phyloP scores from a whole-genome alignment of 257 asterid species.

The Catharanthus roseus region DNA sequence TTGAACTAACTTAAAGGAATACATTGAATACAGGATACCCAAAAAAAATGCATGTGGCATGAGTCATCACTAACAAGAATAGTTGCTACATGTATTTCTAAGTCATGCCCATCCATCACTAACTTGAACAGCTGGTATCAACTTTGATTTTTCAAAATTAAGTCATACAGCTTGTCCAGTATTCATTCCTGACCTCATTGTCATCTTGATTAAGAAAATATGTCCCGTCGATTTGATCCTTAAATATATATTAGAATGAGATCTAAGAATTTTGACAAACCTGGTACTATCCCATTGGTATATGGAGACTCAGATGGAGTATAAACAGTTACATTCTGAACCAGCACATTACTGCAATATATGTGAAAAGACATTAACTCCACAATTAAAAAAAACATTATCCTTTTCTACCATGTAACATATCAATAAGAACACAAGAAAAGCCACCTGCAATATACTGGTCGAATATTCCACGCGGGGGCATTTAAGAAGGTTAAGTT shows the following conservation, averaged over 20 bases:
- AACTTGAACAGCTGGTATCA: too few species aligned
- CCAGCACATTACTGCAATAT: slow-evolving; percentile 70
- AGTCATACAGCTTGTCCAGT: too few species aligned
- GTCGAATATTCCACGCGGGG: slow-evolving; percentile 85
- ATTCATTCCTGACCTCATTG: too few species aligned
- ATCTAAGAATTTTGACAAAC: slow-evolving; percentile 32
- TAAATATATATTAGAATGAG: not conserved
- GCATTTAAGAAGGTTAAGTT: slow-evolving; percentile 89
- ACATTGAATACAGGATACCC: not conserved
- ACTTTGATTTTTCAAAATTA: too few species aligned
- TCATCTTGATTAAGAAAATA: too few species aligned
- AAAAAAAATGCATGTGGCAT: not conserved
- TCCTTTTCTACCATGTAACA: not conserved
- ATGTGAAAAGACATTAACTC: not conserved
- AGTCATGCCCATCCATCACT: too few species aligned
- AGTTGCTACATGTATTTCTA: too few species aligned
- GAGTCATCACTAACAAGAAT: not conserved
- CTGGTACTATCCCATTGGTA: slow-evolving; percentile 91
- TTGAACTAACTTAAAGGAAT: too few species aligned
- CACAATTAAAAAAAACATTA: not conserved
- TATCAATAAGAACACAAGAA: not conserved
- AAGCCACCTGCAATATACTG: slow-evolving; percentile 85
- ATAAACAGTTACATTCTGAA: slow-evolving; percentile 76
- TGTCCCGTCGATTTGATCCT: not conserved
- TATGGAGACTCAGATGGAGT: slow-evolving; percentile 79